Evolutionary conservation across 2,329 filamentous ascomycete genomes (phyloP), one percentile per base, ranked within the genome.

Genomic region (Fusarium continuum): DNA sequence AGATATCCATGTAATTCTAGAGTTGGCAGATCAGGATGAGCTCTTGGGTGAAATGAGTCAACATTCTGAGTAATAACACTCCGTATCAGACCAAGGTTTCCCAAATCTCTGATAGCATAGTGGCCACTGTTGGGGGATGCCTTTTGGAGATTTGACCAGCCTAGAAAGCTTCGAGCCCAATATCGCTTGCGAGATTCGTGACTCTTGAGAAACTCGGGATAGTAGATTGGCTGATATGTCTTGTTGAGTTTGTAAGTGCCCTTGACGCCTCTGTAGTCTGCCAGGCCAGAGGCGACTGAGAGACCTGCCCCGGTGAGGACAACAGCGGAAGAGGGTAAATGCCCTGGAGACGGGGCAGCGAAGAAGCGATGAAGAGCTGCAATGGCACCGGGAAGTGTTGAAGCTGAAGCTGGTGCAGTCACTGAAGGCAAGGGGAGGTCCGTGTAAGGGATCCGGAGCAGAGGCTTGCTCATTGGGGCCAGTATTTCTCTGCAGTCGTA

Each of bases 201-300:
- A 64, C 81, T 91, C 40, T 83, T 80, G 36, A 92, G 77, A 72
- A 98, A 99, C 75, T 99, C 95, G 75, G 92, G 88, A 76, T 91
- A 93, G 79, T 96, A 99, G 66, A 97, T 96, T 26, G 94, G 95
- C 3, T 91, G 87, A 73, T 96, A 97, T 13, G 86, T 87, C 79
- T 91, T 92, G 79, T 98, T 98, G 72, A 95, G 84, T 36, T 92
- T 89, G 74, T 99, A 99, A 8, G 94, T 98, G 60, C 95, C 95
- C 65, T 93, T 91, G 45, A 86, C 83, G 17, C 95, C 95, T 51
- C 95, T 84, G 76, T 99, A 99, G 77, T 99, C 95, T 25, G 94
- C 91, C 26, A 99, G 83, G 0, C 95, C 95, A 10, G 92, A 97
- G 5, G 93, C 91, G 8, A 98, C 94, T 2, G 92, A 97, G 45